Percentiles rank a stretch among this genome's conserved stretches.
Evolutionary conservation across 179 eudicot species (phyloP).

Genomic region (Camellia oleifera): DNA sequence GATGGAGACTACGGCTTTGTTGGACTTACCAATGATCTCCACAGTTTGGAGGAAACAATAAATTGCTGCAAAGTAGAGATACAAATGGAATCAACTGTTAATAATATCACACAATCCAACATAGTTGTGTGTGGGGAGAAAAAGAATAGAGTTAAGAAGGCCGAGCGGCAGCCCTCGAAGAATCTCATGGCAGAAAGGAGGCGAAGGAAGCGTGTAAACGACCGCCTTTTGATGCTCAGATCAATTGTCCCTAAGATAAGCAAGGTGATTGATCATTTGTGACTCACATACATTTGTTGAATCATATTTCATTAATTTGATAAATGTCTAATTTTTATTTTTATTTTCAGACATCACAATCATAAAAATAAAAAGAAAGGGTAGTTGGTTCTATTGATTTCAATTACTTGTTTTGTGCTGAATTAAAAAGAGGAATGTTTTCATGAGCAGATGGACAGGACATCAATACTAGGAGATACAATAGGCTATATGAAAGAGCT

Average conservation of each 20-base stretch:
- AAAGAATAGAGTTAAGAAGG: slow-evolving; percentile 33
- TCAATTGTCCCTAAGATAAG: slow-evolving; percentile 79
- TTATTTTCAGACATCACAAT: no score
- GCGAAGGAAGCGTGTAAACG: slow-evolving; percentile 73
- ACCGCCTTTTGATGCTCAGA: slow-evolving; percentile 77
- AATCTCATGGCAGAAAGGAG: slow-evolving; percentile 87
- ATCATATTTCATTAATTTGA: background rate
- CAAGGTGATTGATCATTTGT: slow-evolving; percentile 41
- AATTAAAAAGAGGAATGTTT: no score
- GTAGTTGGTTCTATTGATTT: background rate
- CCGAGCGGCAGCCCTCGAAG: slow-evolving; percentile 71
- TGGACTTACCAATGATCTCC: background rate
- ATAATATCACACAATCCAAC: slow-evolving; percentile 23
- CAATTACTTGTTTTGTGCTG: background rate
- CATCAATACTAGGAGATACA: slow-evolving; percentile 69
- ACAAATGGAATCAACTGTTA: slow-evolving; percentile 5
- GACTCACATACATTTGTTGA: background rate
- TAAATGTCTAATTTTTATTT: no score
- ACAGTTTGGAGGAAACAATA: slow-evolving; percentile 8
- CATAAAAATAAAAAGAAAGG: no score
- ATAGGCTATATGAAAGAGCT: slow-evolving; percentile 75
- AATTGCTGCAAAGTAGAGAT: slow-evolving; percentile 30
- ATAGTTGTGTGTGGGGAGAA: slow-evolving; percentile 30
- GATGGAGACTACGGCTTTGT: slow-evolving; percentile 15
- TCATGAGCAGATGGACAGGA: slow-evolving; percentile 65